Evolutionary conservation across 192 early-diverging fungal species (phyloP).

Genomic region (Coemansia sp.): DNA sequence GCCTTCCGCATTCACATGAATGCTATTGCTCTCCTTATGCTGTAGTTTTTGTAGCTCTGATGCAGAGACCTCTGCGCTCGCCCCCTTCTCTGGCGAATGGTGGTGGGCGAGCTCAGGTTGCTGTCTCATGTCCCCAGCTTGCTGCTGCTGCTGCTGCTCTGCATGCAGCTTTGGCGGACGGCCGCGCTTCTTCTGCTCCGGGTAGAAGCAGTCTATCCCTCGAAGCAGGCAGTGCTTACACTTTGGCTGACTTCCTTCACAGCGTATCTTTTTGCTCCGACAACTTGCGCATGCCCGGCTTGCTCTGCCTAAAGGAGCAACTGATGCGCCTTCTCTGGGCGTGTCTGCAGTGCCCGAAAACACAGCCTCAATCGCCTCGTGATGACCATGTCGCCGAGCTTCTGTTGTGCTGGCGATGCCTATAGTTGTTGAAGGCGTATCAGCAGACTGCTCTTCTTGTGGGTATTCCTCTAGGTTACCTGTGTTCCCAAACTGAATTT

Average conservation of each 20-base stretch:
- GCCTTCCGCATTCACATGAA: conserved; percentile 1
- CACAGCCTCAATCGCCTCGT: not conserved
- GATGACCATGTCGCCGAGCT: not conserved
- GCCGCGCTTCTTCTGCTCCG: conserved; percentile 50
- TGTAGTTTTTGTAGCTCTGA: not conserved
- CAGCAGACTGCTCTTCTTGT: not conserved
- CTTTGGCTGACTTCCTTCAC: conserved; percentile 54
- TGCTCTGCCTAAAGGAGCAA: conserved; percentile 21
- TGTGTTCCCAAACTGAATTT: not conserved
- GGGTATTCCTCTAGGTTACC: not conserved
- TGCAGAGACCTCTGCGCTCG: not conserved
- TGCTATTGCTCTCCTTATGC: not conserved
- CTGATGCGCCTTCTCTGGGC: not conserved
- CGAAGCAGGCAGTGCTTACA: conserved; percentile 55
- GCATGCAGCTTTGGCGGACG: conserved; percentile 47
- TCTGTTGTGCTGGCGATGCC: not conserved
- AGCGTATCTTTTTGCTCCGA: conserved; percentile 57
- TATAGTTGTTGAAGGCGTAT: not conserved
- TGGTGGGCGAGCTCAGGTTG: not conserved
- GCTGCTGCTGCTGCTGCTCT: not conserved
- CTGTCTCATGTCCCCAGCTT: not conserved
- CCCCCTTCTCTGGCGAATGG: not conserved
- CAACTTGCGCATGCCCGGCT: conserved; percentile 57
- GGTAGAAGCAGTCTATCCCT: conserved; percentile 43
- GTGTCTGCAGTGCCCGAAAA: not conserved